Evolutionary conservation across 2,329 filamentous ascomycete species (phyloP).

Genomic region (Clonostachys solani): DNA sequence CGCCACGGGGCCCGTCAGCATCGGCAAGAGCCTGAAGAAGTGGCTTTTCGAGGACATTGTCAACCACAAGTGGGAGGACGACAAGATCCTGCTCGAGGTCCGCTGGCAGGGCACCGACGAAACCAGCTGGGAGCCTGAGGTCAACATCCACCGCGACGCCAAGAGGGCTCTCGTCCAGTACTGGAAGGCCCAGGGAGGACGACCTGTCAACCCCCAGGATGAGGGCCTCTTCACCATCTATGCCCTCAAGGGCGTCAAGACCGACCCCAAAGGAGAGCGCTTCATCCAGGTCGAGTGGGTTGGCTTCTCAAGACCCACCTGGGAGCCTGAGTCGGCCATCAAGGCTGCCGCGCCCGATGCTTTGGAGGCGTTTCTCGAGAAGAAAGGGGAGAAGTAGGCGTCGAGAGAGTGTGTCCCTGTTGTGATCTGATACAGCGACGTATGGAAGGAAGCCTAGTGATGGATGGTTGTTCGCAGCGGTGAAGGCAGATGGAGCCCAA

Average conservation of each 20-base stretch:
- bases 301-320: constrained; percentile 21
- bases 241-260: constrained; percentile 17
- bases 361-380: constrained; percentile 15
- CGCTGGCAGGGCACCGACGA: constrained; percentile 19
- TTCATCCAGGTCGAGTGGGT: constrained; percentile 27
- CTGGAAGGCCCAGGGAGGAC: constrained; percentile 21
- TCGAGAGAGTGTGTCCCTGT: too few species aligned
- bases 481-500: too few species aligned
- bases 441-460: too few species aligned
- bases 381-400: too few species aligned
- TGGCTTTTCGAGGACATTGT: neutral
- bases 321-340: constrained; percentile 17
- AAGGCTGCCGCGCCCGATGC: constrained; percentile 16
- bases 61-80: constrained; percentile 18
- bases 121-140: constrained; percentile 26
- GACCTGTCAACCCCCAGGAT: constrained; percentile 21
- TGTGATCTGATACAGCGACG: too few species aligned
- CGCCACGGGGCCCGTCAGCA: too few species aligned
- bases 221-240: constrained; percentile 22
- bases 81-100: constrained; percentile 20
- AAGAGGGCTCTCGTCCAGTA: constrained; percentile 21
- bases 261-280: constrained; percentile 15
- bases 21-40: too few species aligned
- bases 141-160: constrained; percentile 23
- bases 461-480: too few species aligned